phyloP scores from a whole-genome alignment of 768 basidiomycete species.

The Mycena olivaceomarginata region DNA sequence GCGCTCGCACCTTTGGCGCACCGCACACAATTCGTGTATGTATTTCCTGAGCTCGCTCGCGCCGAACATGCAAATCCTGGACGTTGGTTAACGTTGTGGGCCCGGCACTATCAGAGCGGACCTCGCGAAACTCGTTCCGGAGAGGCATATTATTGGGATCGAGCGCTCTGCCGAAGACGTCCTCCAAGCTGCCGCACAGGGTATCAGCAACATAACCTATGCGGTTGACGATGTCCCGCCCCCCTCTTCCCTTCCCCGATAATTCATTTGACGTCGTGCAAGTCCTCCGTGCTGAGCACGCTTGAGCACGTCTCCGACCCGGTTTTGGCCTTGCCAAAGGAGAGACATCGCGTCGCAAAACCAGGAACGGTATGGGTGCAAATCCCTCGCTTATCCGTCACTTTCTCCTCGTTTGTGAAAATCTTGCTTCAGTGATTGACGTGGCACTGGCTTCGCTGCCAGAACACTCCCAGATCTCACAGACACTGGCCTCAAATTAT shows the following conservation, averaged over 20 bases:
- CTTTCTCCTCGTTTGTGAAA: no score
- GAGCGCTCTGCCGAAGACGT: constrained; percentile 58
- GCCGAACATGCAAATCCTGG: constrained; percentile 64
- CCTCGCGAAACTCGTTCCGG: constrained; percentile 61
- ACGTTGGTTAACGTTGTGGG: constrained; percentile 72
- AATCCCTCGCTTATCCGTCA: no score
- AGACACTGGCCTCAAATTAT: no score
- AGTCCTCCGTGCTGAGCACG: constrained; percentile 55
- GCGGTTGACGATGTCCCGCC: constrained; percentile 58
- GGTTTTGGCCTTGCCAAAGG: constrained; percentile 59
- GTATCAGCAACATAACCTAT: constrained; percentile 62
- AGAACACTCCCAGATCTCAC: no score
- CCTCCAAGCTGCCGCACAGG: constrained; percentile 57
- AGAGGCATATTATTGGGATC: constrained; percentile 65
- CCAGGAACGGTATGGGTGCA: constrained; percentile 47
- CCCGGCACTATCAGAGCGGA: constrained; percentile 70
- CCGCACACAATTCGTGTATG: constrained; percentile 63
- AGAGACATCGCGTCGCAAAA: constrained; percentile 69
- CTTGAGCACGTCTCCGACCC: constrained; percentile 64
- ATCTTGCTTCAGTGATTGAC: no score
- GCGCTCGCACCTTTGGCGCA: constrained; percentile 59
- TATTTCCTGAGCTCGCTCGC: constrained; percentile 61
- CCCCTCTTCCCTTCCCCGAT: constrained; percentile 62
- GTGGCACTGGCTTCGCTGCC: no score
- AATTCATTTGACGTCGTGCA: constrained; percentile 70